Percentiles rank a stretch among this genome's conserved stretches.
Evolutionary conservation across 2,329 filamentous ascomycete genomes (phyloP).

Genomic region (Ophidiomyces ophidiicola): DNA sequence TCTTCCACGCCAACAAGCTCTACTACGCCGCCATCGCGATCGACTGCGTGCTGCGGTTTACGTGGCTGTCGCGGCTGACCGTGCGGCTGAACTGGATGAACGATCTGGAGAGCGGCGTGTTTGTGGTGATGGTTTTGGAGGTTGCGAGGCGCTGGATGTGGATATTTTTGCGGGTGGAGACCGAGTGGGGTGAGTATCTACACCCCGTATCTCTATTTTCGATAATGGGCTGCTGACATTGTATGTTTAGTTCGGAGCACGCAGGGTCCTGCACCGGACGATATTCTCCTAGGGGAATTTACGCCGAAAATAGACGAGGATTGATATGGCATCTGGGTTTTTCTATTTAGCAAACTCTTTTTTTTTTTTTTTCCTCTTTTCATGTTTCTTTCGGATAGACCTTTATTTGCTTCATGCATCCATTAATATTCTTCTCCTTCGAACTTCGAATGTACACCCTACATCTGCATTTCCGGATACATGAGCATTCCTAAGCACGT

Average conservation of each 20-base stretch:
- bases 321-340: conserved; percentile 20
- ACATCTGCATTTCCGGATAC: too few relatives aligned
- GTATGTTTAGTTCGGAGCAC: conserved; percentile 39
- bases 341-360: background rate
- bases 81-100: conserved; percentile 70
- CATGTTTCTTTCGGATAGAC: background rate
- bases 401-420: too few relatives aligned
- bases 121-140: conserved; percentile 75
- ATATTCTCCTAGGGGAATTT: conserved; percentile 64
- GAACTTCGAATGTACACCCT: too few relatives aligned
- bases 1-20: conserved; percentile 57
- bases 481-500: too few relatives aligned
- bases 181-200: conserved; percentile 67
- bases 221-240: conserved; percentile 8
- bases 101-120: conserved; percentile 80
- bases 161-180: conserved; percentile 93
- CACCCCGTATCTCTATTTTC: conserved; percentile 6
- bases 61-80: conserved; percentile 81
- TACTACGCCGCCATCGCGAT: conserved; percentile 74
- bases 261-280: conserved; percentile 47
- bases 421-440: too few relatives aligned
- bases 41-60: conserved; percentile 72
- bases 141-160: conserved; percentile 85
- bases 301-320: conserved; percentile 54
- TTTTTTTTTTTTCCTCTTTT: background rate